These are phyloP conservation scores for Sambucus nigra DNA, from an alignment of 129 eudicot genomes.

Conservation along the genomic window DNA sequence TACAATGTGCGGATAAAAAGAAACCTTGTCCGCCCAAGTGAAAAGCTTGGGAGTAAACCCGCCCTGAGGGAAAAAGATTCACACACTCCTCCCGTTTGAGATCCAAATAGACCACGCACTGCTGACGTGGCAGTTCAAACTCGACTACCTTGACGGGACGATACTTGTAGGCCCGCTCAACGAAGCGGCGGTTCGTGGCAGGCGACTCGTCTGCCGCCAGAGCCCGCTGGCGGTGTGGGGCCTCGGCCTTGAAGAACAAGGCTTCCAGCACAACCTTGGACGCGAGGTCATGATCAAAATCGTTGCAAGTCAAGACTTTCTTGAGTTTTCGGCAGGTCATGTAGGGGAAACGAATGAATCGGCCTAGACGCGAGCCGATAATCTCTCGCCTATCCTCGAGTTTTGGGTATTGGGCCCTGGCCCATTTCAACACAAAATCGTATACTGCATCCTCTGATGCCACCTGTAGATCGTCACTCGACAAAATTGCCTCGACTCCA, in stretches of 20 bases:
- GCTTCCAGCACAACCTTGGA: constrained; percentile 69
- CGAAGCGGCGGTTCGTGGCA: constrained; percentile 34
- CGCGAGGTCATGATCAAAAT: constrained; percentile 64
- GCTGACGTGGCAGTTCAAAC: constrained; percentile 73
- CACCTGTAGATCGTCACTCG: constrained; percentile 73
- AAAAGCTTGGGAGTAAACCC: constrained; percentile 76
- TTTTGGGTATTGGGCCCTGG: constrained; percentile 46
- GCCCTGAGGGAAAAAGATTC: constrained; percentile 57
- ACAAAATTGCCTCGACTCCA: constrained; percentile 62
- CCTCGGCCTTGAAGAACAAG: constrained; percentile 71
- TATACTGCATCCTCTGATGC: constrained; percentile 88
- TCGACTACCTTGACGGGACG: constrained; percentile 74
- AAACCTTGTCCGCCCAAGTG: constrained; percentile 81
- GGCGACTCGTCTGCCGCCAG: constrained; percentile 47
- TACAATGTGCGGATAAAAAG: constrained; percentile 79
- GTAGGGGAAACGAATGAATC: constrained; percentile 70
- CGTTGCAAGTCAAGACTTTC: constrained; percentile 64
- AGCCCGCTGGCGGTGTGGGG: constrained; percentile 66
- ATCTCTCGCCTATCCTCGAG: constrained; percentile 70
- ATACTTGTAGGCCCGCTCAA: constrained; percentile 74
- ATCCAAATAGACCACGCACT: constrained; percentile 72
- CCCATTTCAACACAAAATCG: constrained; percentile 70
- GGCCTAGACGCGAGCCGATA: constrained; percentile 53
- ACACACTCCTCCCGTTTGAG: constrained; percentile 58
- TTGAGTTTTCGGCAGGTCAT: constrained; percentile 73